Base-by-base conservation (phyloP, 805 yeast genomes). In the Hanseniaspora clermontiae region DNA sequence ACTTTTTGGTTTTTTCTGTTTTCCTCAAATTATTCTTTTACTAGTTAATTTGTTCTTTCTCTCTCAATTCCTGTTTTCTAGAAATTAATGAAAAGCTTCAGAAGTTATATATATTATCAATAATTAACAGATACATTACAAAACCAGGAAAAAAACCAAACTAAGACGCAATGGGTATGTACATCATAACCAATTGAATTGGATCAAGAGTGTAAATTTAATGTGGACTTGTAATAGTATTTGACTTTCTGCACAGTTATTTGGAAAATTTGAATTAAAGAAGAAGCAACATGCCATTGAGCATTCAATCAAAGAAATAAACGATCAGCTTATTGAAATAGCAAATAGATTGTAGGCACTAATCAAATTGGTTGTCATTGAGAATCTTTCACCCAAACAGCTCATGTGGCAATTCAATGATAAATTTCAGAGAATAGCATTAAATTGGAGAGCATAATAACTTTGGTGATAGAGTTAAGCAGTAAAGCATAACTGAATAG, bases 81-180 rank as follows among this genome's bases (percentile, higher is more conserved):
- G 24, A 19, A 24, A 19, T 40, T 19, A 24, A 24, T 4, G 3
- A 24, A 24, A 24, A 24, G 27, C 27, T 24, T 24, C 5, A 24
- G 5, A 4, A 4, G 27, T 24, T 4, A 4, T 24, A 24, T 24
- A 24, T 24, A 24, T 24, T 20, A 19, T 19, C 24, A 40, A 24
- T 24, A 24, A 5, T 24, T 24, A 24, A 24, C 5, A 24, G 5
- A 24, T 5, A 24, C 5, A 24, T 24, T 24, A 39, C 20, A 36
- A 51, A 52, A 43, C 56, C 56, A 52, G 50, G 56, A 45, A 52
- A 45, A 52, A 52, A 52, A 52, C 56, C 56, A 52, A 52, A 52
- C 56, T 52, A 52, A 52, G 56, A 52, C 56, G 56, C 56, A 52
- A 52, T 52, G 56, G 56, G 56, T 52, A 52, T 52, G 56, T 52